Conservation (phyloP, 169 alveolate genomes). For the Plasmodium sp. region DNA sequence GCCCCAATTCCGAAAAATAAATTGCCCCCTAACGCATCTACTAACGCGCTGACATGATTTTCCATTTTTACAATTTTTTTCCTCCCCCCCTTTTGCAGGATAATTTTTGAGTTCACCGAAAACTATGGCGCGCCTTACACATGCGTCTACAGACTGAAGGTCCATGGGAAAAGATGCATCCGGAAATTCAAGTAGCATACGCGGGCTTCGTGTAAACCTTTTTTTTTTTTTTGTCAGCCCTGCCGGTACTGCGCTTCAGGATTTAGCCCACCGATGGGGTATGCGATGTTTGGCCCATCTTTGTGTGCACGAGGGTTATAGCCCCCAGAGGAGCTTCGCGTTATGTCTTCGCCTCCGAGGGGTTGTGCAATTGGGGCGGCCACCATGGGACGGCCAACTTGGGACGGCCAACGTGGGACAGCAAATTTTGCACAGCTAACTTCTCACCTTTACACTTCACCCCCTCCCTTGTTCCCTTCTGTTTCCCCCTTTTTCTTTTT, state of each 20-base stretch:
- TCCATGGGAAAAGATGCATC: conserved; percentile 54
- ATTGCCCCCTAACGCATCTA: not conserved
- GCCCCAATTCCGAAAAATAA: not conserved
- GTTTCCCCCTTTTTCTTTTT: not conserved
- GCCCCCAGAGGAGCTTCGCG: not conserved
- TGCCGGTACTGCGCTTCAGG: not conserved
- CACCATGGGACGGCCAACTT: not conserved
- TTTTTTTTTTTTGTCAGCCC: conserved; percentile 11
- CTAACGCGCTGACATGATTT: not conserved
- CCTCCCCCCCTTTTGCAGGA: conserved; percentile 2
- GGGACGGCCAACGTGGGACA: not conserved
- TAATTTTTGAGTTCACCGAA: conserved; percentile 60
- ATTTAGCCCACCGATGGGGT: not conserved
- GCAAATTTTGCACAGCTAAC: not conserved
- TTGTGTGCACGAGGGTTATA: not conserved
- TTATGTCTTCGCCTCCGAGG: not conserved
- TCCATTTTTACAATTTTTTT: not conserved
- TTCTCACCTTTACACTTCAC: not conserved
- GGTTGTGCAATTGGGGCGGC: not conserved
- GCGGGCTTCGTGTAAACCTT: not conserved
- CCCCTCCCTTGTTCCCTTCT: not conserved
- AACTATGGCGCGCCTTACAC: conserved; percentile 71
- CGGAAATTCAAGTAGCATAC: conserved; percentile 32
- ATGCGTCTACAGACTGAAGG: conserved; percentile 61
- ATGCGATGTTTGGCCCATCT: not conserved